Evolutionary conservation across 2,329 filamentous ascomycete species (phyloP), one percentile per base, ranked within the genome.

Genomic region (Colletotrichum orchidophilum): DNA sequence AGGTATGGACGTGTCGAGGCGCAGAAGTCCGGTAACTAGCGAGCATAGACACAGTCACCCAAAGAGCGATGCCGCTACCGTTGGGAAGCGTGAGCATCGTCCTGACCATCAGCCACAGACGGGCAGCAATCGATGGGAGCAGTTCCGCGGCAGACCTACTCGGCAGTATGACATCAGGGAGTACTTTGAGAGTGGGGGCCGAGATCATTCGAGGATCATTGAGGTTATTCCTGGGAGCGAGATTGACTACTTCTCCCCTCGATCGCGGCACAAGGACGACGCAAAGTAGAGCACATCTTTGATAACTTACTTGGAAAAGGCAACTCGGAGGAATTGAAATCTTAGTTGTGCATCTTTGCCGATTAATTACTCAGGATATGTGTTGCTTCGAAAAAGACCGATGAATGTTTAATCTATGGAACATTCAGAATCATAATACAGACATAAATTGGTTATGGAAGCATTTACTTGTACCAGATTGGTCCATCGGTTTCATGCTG

Each of bases 191-290:
- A 26, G 54, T 11, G 33, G 18, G 55, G 69, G 65, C 1, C 26
- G 46, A 2, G 64, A 66, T 3, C 69, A 54, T 18, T 42, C 49
- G 8, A 63, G 64, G 54, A 49, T 71, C 3, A 39, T 71, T 11
- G 69, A 71, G 21, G 65, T 71, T 4, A 71, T 69, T 15, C 59
- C 69, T 21, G 65, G 33, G 18, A 68, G 65, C 5, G 69, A 69
- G 12, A 26, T 71, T 54, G 65, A 54, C 18, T 39, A 71, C 5
- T 63, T 33, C 27, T 21, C 33, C 15, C 24, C 31, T 0, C 58
- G 35, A 7, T 26, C 27, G 6, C n/a, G 49, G 27, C 52, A 59
- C 12, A 46, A 46, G 11, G 21, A 8, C 12, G 53, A 49, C 6
- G 53, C 39, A 5, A 49, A 60, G 1, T 63, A 27, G 63, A n/a